Conservation (phyloP, 192 early-diverging fungal species). For the Coemansia biformis region DNA sequence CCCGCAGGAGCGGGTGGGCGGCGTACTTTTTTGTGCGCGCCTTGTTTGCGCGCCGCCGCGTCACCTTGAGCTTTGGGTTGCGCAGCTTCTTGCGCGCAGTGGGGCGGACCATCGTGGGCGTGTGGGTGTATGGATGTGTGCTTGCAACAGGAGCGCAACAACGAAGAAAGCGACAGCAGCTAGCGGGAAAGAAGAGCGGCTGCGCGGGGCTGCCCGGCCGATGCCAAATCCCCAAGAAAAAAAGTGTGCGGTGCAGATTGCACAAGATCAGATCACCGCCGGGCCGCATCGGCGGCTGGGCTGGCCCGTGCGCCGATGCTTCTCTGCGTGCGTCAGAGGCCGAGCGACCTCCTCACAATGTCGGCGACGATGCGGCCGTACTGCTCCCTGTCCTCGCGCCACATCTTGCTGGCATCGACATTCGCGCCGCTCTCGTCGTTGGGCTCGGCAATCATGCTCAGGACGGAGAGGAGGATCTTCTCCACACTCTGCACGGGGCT, state of each 20-base stretch:
- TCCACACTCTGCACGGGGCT: constrained; percentile 97
- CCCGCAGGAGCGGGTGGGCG: constrained; percentile 58
- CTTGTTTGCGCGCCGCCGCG: constrained; percentile 62
- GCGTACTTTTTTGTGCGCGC: constrained; percentile 54
- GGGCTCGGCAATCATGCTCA: constrained; percentile 96
- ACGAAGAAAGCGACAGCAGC: not conserved
- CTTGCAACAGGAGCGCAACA: not conserved
- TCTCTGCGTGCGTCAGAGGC: constrained; percentile 51
- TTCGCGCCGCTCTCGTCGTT: constrained; percentile 99
- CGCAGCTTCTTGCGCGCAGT: constrained; percentile 62
- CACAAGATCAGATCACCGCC: not conserved
- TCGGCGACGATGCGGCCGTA: constrained; percentile 77
- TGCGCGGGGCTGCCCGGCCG: too few relatives aligned
- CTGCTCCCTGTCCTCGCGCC: constrained; percentile 72
- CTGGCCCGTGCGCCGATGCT: too few relatives aligned
- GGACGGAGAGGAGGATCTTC: constrained; percentile 91
- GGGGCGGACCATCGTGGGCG: constrained; percentile 56
- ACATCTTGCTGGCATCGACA: constrained; percentile 97
- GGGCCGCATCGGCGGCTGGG: too few relatives aligned
- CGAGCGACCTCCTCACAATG: constrained; percentile 75
- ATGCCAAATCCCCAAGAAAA: not conserved
- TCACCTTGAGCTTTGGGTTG: constrained; percentile 56
- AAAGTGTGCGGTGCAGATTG: not conserved
- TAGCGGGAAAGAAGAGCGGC: too few relatives aligned
- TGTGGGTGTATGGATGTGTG: constrained; percentile 4